phyloP scores from a whole-genome alignment of 768 basidiomycete species.

The Gyrodon lividus region DNA sequence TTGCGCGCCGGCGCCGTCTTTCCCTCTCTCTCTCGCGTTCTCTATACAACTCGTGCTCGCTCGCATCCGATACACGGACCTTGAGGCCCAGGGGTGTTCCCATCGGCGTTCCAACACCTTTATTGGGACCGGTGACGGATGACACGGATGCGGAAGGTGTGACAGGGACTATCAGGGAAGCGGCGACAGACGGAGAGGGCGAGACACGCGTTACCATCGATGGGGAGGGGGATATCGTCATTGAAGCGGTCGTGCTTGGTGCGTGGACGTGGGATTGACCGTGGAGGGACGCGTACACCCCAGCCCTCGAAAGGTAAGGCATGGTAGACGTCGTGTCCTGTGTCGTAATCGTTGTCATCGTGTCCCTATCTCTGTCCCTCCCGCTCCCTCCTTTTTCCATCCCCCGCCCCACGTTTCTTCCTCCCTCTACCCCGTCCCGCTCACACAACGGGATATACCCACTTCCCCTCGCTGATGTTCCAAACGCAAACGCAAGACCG shows the following conservation, averaged over 20 bases:
- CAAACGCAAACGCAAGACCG: no score
- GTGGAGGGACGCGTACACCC: neutral
- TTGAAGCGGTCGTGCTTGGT: no score
- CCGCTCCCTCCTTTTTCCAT: no score
- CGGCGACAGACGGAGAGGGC: neutral
- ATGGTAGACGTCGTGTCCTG: neutral
- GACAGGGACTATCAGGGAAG: neutral
- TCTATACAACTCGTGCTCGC: constrained; percentile 21
- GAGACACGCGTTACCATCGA: neutral
- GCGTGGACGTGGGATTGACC: no score
- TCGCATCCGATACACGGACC: constrained; percentile 24
- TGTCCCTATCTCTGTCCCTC: neutral
- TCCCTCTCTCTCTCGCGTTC: constrained; percentile 21
- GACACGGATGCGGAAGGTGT: neutral
- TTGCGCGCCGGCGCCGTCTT: constrained; percentile 4
- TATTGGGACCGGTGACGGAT: neutral
- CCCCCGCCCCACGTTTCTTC: no score
- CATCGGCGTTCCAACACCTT: neutral
- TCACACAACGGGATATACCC: neutral
- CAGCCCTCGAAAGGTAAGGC: neutral
- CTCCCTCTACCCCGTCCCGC: neutral
- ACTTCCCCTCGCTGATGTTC: no score
- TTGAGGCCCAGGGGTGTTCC: constrained; percentile 18
- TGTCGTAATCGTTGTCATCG: neutral
- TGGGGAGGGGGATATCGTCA: neutral